Evolutionary conservation across 169 alveolate genomes (phyloP), one percentile per base, ranked within the genome.

Genomic region (Ichthyophthirius multifiliis): DNA sequence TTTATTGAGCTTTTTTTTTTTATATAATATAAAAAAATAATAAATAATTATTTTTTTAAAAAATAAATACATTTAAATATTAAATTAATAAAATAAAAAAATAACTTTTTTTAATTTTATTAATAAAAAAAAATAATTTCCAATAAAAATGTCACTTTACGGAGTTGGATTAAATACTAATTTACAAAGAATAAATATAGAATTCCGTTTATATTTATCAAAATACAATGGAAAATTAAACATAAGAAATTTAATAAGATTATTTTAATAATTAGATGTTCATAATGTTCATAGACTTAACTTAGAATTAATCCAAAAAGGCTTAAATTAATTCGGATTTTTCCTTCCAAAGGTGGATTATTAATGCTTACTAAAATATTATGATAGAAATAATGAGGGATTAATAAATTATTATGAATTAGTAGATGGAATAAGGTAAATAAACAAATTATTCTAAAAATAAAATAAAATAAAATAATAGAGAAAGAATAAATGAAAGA

Each of bases 141-240:
- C n/a, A 76, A 16, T 2, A 30, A 76, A n/a, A 76, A 76, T 76
- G 75, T 48, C 76, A 16, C 35, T 48, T 5, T 76, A 76, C 83
- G 83, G 83, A 48, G 83, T 76, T 6, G 83, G 83, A 2, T 41
- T 76, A 63, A 35, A 76, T 18, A 39, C 34, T 63, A 43, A 76
- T 23, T 45, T 76, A 27, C 16, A 55, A 5, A 55, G 35, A 48
- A 76, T 76, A 12, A 63, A 35, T 20, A 46, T 32, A 5, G 31
- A 76, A 23, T 76, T 76, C 63, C 45, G 48, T 31, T 31, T 76
- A 43, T 43, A 62, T 31, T 31, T 76, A 13, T 34, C 75, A 13
- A 76, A 55, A 55, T 45, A 76, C n/a, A 43, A 27, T 7, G 83
- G 83, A 15, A 39, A 37, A 6, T 35, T 67, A 32, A 67, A 35